A percentile compares a stretch with the other conserved stretches of the same genome.
Conservation (phyloP, 139 green algal genomes). For the Picochlorum sp. region DNA sequence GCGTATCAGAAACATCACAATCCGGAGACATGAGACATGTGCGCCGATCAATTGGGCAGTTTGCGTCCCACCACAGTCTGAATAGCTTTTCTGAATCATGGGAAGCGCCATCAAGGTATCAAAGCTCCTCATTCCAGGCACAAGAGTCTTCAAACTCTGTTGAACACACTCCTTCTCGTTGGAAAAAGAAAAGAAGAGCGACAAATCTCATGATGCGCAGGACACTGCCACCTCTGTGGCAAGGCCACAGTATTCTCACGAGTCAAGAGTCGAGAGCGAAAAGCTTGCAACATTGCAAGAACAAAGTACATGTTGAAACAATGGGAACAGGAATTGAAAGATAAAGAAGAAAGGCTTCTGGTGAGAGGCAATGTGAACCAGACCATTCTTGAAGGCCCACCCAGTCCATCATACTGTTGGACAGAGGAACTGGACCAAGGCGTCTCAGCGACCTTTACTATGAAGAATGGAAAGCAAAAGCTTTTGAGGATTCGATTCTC, state of each 20-base stretch:
- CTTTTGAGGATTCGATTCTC: slow-evolving; percentile 39
- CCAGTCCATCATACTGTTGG: slow-evolving; percentile 4
- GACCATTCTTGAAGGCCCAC: too few species aligned
- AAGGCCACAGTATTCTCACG: not conserved
- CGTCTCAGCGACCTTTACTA: slow-evolving; percentile 28
- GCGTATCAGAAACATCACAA: not conserved
- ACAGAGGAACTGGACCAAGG: slow-evolving; percentile 32
- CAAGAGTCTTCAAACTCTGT: not conserved
- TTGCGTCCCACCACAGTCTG: slow-evolving; percentile 2
- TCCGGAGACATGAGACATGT: not conserved
- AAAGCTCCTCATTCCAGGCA: not conserved
- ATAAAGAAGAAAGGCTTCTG: slow-evolving; percentile 13
- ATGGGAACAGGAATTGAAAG: slow-evolving; percentile 23
- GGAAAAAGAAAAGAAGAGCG: not conserved
- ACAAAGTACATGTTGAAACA: slow-evolving; percentile 19
- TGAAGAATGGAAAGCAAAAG: slow-evolving; percentile 3
- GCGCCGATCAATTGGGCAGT: not conserved
- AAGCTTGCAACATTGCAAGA: slow-evolving; percentile 22
- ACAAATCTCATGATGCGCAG: not conserved
- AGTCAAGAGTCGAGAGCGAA: slow-evolving; percentile 7
- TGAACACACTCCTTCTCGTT: not conserved
- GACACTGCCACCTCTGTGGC: not conserved
- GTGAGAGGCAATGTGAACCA: not conserved
- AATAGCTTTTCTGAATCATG: too few species aligned
- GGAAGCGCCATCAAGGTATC: not conserved